phyloP scores from a whole-genome alignment of 768 basidiomycete species.

The Suillus subalutaceus region DNA sequence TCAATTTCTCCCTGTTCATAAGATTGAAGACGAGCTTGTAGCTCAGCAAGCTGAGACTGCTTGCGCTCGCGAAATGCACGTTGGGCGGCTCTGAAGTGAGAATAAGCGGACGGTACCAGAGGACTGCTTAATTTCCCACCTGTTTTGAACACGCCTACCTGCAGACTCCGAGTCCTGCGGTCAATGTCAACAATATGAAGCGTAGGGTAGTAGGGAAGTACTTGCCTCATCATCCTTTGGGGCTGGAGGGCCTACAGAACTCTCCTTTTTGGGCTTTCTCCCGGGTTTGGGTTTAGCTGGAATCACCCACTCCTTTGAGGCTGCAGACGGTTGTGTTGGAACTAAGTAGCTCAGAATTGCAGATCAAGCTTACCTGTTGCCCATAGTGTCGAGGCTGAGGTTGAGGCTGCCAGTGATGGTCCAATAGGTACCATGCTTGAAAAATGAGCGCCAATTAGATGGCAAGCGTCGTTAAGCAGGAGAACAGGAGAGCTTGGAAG shows the following conservation, averaged over 20 bases:
- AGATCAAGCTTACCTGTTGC: slow-evolving; percentile 59
- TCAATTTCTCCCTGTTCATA: slow-evolving; percentile 93
- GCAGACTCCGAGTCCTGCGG: slow-evolving; percentile 51
- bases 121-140: slow-evolving; percentile 41
- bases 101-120: slow-evolving; percentile 1
- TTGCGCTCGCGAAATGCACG: slow-evolving; percentile 90
- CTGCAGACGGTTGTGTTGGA: slow-evolving; percentile 38
- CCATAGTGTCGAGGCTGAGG: slow-evolving; percentile 68
- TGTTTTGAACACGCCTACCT: slow-evolving; percentile 77
- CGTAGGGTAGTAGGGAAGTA: slow-evolving; percentile 14
- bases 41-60: slow-evolving; percentile 84
- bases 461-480: slow-evolving; percentile 21
- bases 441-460: slow-evolving; percentile 20
- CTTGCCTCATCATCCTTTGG: slow-evolving; percentile 55
- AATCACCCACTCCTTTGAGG: slow-evolving; percentile 90
- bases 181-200: slow-evolving; percentile 9
- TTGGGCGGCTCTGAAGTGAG: slow-evolving; percentile 71
- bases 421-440: slow-evolving; percentile 32
- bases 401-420: slow-evolving; percentile 31
- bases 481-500: neutral
- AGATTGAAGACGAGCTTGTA: slow-evolving; percentile 81
- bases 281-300: slow-evolving; percentile 87
- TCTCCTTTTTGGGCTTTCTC: slow-evolving; percentile 82
- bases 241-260: slow-evolving; percentile 24
- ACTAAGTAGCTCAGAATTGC: slow-evolving; percentile 1